phyloP scores from a whole-genome alignment of 2,329 filamentous ascomycete species.

The Amphichorda felina region DNA sequence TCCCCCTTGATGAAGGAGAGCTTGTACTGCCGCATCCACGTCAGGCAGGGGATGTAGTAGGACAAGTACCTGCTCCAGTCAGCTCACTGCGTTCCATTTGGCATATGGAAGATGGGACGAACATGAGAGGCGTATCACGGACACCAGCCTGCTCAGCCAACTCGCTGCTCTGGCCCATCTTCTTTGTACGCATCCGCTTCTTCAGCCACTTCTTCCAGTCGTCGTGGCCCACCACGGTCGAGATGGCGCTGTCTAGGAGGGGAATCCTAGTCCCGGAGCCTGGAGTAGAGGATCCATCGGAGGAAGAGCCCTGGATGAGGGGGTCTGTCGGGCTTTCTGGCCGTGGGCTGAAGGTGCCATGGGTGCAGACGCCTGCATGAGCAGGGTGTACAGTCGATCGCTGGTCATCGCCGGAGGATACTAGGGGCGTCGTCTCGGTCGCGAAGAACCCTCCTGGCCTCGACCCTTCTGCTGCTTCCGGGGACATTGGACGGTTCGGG shows the following conservation, averaged over 20 bases:
- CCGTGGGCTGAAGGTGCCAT: conserved; percentile 68
- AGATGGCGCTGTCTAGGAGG: conserved; percentile 25
- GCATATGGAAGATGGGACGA: no score
- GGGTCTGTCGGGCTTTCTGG: conserved; percentile 33
- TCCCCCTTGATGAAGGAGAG: conserved; percentile 77
- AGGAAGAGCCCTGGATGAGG: conserved; percentile 6
- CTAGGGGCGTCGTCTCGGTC: conserved; percentile 39
- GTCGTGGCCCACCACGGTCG: conserved; percentile 23
- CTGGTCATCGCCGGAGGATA: conserved; percentile 15
- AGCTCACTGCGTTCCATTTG: no score
- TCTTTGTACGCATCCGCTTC: conserved; percentile 44
- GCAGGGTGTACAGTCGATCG: conserved; percentile 13
- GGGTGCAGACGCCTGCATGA: conserved; percentile 44
- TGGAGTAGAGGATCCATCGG: conserved; percentile 17
- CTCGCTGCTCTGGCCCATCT: conserved; percentile 60
- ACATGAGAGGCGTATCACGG: conserved; percentile 64
- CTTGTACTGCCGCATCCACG: conserved; percentile 82
- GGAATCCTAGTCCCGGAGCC: conserved; percentile 19
- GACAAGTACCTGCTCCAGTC: conserved; percentile 76
- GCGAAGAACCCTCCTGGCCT: no score
- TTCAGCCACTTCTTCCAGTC: conserved; percentile 39
- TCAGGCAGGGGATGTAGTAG: conserved; percentile 87
- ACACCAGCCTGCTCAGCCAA: conserved; percentile 65
- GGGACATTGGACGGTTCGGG: no score
- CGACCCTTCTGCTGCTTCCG: no score